These are phyloP conservation scores for Rhodotorula sp. DNA, from an alignment of 1,284 basidiomycete species.

Conservation along the genomic window DNA sequence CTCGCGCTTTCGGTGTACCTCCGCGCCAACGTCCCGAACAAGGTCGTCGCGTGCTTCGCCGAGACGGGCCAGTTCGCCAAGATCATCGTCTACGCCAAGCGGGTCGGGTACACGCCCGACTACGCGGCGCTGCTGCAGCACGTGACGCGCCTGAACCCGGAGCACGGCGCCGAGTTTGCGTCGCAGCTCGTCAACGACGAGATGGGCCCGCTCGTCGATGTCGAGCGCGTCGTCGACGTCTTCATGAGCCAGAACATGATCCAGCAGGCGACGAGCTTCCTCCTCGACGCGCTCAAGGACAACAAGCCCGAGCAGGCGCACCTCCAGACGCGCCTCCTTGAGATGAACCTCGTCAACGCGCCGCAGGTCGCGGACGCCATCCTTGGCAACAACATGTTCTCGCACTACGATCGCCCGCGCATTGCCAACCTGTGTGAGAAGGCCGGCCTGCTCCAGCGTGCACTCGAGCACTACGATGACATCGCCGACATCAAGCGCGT, in stretches of 20 bases:
- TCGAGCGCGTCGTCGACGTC: constrained; percentile 94
- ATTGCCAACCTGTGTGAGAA: constrained; percentile 99
- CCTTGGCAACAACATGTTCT: constrained; percentile 98
- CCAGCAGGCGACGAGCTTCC: constrained; percentile 97
- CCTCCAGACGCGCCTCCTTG: constrained; percentile 91
- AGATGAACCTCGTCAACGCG: constrained; percentile 97
- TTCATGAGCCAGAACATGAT: constrained; percentile 99
- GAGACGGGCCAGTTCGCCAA: constrained; percentile 99
- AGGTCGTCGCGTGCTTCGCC: constrained; percentile 95
- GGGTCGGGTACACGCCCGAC: constrained; percentile 92
- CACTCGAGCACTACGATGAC: constrained; percentile 97
- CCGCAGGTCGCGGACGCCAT: constrained; percentile 99
- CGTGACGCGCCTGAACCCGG: constrained; percentile 93
- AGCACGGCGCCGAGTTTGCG: constrained; percentile 98
- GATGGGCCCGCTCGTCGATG: constrained; percentile 84
- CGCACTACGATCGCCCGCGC: constrained; percentile 92
- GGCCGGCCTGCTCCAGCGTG: constrained; percentile 88
- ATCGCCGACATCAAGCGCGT: constrained; percentile 97
- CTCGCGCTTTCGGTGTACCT: constrained; percentile 98
- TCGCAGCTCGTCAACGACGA: constrained; percentile 94
- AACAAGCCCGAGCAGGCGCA: constrained; percentile 97
- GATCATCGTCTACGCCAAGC: constrained; percentile 97
- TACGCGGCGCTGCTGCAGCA: constrained; percentile 95
- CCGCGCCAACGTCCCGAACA: constrained; percentile 96
- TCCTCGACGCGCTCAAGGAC: constrained; percentile 98